phyloP scores from a whole-genome alignment of 129 eudicot species.

The Flaveria bidentis region DNA sequence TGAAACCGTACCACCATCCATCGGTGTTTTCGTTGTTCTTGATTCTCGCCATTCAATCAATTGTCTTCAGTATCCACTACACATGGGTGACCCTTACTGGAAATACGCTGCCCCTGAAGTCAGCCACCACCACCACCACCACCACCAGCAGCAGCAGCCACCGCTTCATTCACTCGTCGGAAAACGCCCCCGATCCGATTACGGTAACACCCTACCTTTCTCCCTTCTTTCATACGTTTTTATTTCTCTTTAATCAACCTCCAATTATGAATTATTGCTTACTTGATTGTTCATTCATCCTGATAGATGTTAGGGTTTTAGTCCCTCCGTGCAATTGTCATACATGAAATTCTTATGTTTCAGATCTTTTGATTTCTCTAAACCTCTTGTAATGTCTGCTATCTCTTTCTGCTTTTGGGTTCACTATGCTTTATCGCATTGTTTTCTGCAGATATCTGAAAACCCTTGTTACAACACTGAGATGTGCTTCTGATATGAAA shows the following conservation, averaged over 20 bases:
- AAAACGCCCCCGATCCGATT: slow-evolving; percentile 77
- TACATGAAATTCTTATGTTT: neutral
- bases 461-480: slow-evolving; percentile 19
- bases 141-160: slow-evolving; percentile 32
- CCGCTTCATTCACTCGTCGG: slow-evolving; percentile 46
- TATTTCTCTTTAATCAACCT: neutral
- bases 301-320: slow-evolving; percentile 13
- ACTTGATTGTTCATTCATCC: neutral
- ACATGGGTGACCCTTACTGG: slow-evolving; percentile 72
- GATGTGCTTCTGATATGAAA: no score
- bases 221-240: neutral
- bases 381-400: no score
- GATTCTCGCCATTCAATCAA: no score
- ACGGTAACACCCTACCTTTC: slow-evolving; percentile 39
- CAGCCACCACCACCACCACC: slow-evolving; percentile 8
- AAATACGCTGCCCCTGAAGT: slow-evolving; percentile 49
- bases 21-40: no score
- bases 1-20: no score
- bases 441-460: slow-evolving; percentile 20
- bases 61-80: no score
- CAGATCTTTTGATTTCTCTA: neutral
- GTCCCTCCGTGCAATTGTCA: neutral
- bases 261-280: no score
- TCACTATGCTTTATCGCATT: neutral
- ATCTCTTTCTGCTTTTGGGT: neutral